Base-by-base conservation (phyloP, 116 monocot species). In the Cymodocea nodosa region DNA sequence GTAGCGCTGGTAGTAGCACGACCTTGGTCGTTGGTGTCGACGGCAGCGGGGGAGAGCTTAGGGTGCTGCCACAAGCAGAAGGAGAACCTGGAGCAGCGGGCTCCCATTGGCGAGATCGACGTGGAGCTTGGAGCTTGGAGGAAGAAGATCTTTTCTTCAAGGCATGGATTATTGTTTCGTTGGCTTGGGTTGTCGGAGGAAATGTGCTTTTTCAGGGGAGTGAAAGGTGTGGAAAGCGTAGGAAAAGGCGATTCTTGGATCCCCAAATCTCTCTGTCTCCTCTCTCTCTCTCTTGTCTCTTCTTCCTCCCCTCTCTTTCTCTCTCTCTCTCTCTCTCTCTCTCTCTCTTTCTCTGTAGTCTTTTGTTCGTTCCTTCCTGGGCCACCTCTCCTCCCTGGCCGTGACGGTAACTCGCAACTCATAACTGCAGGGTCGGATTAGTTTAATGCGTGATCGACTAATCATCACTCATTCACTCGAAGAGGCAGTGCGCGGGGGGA, bases 31-130 rank as follows among this genome's bases (percentile, higher is more conserved):
- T 70, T 39, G 35, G 77, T 40, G 39, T 72, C 74, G 22, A 71
- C 65, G 37, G 73, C 70, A 58, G 81, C 34, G 56, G 80, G 61
- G 58, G 78, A 75, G 76, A 84, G 75, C 76, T 60, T 53, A 39
- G 79, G 30, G 13, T 48, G 35, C n/a, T 76, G 71, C 83, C 92
- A 87, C 70, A 76, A 77, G 76, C 87, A 85, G 60, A 82, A 62
- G 24, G 78, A 74, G 56, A 81, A 35, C 40, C 67, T 78, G 63
- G 92, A 85, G 79, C 92, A 92, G 30, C 92, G 84, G 59, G 52
- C 80, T 64, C 92, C 92, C 92, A 92, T 85, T 71, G 50, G 35
- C 9, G 23, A 36, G 10, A 34, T 15, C 2, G 15, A 61, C 19
- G 56, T 22, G 11, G 56, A 56, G 56, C 23, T 19, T 56, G 10